Evolutionary conservation across 2,329 filamentous ascomycete species (phyloP).

Genomic region (Rutstroemia sp.): DNA sequence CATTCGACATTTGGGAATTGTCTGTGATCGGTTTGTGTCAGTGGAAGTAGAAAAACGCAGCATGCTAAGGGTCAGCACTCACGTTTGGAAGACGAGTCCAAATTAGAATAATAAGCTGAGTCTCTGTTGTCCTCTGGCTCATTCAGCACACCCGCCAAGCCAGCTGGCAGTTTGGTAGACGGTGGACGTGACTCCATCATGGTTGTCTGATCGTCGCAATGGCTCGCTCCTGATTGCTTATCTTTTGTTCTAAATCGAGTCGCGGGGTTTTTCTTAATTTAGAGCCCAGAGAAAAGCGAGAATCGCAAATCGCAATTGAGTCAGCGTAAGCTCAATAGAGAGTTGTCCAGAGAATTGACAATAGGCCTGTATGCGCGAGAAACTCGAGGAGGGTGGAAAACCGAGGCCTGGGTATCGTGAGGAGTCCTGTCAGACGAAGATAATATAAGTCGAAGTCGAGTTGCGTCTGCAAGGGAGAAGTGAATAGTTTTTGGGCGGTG

Average conservation of each 20-base stretch:
- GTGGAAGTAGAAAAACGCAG: not conserved
- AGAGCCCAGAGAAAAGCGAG: constrained; percentile 2
- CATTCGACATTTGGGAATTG: constrained; percentile 21
- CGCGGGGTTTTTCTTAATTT: not conserved
- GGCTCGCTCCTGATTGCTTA: not conserved
- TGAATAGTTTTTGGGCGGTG: not conserved
- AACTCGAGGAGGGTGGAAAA: not conserved
- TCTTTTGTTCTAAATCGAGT: not conserved
- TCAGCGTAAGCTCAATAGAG: not conserved
- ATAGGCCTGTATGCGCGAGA: not conserved
- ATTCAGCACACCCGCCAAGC: constrained; percentile 45
- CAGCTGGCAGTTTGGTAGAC: constrained; percentile 31
- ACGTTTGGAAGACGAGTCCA: constrained; percentile 43
- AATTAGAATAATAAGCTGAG: constrained; percentile 42
- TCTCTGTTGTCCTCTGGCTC: constrained; percentile 43
- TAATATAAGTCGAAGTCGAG: not conserved
- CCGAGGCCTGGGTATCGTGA: not conserved
- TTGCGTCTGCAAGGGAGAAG: not conserved
- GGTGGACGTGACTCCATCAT: constrained; percentile 9
- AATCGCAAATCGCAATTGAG: constrained; percentile 7
- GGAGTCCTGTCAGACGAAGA: not conserved
- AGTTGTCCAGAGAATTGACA: not conserved
- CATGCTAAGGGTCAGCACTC: constrained; percentile 20
- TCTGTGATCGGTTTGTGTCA: constrained; percentile 10
- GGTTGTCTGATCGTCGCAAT: not conserved